Base-by-base conservation (phyloP, 73 alveolate genomes). In the Paramecium sexaurelia region DNA sequence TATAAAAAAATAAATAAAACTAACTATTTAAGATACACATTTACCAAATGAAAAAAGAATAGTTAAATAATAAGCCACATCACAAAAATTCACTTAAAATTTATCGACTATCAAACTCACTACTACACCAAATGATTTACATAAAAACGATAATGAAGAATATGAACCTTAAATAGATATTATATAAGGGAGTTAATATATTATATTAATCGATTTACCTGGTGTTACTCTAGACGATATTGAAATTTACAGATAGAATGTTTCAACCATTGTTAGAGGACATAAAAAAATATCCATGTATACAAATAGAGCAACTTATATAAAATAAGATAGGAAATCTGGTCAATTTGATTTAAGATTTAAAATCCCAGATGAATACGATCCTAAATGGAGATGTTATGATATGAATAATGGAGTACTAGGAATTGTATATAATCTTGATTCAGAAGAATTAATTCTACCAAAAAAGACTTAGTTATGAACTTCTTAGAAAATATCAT, bases 391-490 rank as follows among this genome's bases (percentile, higher is more conserved):
- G 90, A 39, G n/a, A 17, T 78, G 24, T 43, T 78, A 39, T 78
- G 90, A 51, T 0, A 78, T 78, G 90, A 78, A 37, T 43, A 78
- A 78, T 78, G 90, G 90, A 13, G 90, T 78, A 5, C 27, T 78
- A 19, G 90, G 90, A 3, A 43, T 78, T 37, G 55, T 78, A 5
- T 78, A 78, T 78, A 32, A 78, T 43, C 55, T 41, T 7, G 90
- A 78, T 78, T 37, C 35, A 22, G 90, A 78, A 5, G 90, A 78
- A 22, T 32, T 45, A 19, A 61, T 61, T 61, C n/a, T 61, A 29
- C 20, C 83, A 13, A 61, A 61, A 61, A 61, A 61, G 83, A 26
- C 20, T 29, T 32, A 61, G 26, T 61, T 61, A 26, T 61, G 83
- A 61, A 26, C 11, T 41, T n/a, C n/a, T n/a, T n/a, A n/a, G n/a